phyloP scores from a whole-genome alignment of 1,139 yeast species.

The Kodamaea fungicola region DNA sequence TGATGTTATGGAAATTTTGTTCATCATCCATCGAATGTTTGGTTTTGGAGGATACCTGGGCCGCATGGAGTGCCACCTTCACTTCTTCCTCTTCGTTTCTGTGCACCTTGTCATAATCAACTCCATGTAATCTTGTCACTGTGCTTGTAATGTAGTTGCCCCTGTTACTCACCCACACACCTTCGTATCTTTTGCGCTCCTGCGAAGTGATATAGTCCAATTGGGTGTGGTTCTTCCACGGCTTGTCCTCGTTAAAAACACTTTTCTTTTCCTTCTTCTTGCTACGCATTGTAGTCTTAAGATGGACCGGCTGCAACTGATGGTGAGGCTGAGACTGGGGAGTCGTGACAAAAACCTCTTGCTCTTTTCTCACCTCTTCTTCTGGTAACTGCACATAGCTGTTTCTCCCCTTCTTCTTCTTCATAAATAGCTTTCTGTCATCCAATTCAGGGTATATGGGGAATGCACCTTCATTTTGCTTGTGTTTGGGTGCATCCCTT shows the following conservation, averaged over 20 bases:
- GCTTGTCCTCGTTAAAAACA: constrained; percentile 81
- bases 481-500: background rate
- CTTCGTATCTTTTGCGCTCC: constrained; percentile 87
- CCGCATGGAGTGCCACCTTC: constrained; percentile 29
- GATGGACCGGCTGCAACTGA: constrained; percentile 32
- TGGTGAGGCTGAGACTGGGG: constrained; percentile 8
- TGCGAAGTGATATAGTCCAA: constrained; percentile 57
- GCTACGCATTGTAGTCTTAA: constrained; percentile 69
- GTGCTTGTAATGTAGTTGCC: constrained; percentile 56
- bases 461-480: constrained; percentile 8
- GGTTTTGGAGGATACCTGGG: constrained; percentile 26
- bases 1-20: constrained; percentile 30
- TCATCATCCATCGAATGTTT: constrained; percentile 16
- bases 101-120: constrained; percentile 23
- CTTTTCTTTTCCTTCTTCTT: constrained; percentile 44
- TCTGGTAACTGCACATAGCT: constrained; percentile 11
- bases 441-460: constrained; percentile 15
- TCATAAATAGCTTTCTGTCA: constrained; percentile 10
- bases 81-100: constrained; percentile 14
- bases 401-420: constrained; percentile 14
- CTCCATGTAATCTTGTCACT: constrained; percentile 33
- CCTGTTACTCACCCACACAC: constrained; percentile 86
- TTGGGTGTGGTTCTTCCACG: constrained; percentile 87
- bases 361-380: constrained; percentile 11
- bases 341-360: constrained; percentile 5